Conservation (phyloP, 1,139 yeast species). For the Candida dubliniensis region DNA sequence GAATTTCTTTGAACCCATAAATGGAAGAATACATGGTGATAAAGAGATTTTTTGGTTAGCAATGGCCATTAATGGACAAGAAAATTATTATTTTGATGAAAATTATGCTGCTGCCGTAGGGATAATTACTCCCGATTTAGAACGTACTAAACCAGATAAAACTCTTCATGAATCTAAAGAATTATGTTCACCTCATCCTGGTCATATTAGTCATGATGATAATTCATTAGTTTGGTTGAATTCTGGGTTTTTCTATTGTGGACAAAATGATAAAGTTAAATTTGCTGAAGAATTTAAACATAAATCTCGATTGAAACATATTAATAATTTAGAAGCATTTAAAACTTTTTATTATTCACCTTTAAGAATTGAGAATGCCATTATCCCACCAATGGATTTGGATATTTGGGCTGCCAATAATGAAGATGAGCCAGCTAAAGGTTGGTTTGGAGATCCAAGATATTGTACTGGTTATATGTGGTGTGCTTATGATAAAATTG, state of each 20-base stretch:
- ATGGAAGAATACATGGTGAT: constrained; percentile 54
- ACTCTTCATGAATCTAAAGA: constrained; percentile 27
- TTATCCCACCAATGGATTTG: constrained; percentile 31
- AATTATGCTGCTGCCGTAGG: constrained; percentile 56
- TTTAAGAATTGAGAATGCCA: constrained; percentile 27
- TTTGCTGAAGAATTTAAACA: constrained; percentile 23
- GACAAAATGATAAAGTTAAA: constrained; percentile 16
- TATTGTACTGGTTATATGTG: constrained; percentile 47
- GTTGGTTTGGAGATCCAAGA: constrained; percentile 33
- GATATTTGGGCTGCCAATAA: constrained; percentile 20
- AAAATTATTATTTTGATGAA: constrained; percentile 47
- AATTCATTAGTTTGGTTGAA: constrained; percentile 34
- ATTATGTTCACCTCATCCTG: constrained; percentile 41
- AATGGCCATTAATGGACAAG: constrained; percentile 53
- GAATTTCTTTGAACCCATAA: constrained; percentile 40
- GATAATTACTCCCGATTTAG: constrained; percentile 33
- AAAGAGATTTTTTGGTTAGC: constrained; percentile 68
- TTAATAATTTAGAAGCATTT: constrained; percentile 24
- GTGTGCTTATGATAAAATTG: constrained; percentile 47
- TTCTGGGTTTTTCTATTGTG: constrained; percentile 26
- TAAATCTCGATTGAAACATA: constrained; percentile 21
- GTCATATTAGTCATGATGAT: constrained; percentile 36
- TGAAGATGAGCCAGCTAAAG: constrained; percentile 31
- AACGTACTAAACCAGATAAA: constrained; percentile 26
- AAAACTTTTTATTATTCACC: constrained; percentile 26